Percentiles rank a stretch among this genome's conserved stretches.
These are phyloP conservation scores for Eucalyptus sideroxylon DNA, from an alignment of 345 rosid species.

Conservation along the genomic window DNA sequence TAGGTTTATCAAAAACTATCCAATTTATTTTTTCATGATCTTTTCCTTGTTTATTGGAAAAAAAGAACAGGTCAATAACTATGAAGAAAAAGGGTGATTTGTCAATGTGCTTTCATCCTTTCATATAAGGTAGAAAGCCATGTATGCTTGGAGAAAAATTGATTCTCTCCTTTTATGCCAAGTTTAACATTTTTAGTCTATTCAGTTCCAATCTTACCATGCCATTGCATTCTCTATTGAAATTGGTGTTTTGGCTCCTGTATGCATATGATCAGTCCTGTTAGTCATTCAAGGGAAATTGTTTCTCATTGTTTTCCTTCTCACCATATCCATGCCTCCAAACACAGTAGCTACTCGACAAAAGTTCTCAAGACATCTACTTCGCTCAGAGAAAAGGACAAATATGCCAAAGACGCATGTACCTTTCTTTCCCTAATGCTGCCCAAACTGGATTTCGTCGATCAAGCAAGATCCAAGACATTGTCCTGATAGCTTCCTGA, in stretches of 20 bases:
- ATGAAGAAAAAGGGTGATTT: background rate
- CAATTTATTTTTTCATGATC: background rate
- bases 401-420: background rate
- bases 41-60: background rate
- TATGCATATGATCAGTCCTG: background rate
- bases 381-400: background rate
- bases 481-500: conserved; percentile 50
- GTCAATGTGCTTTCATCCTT: background rate
- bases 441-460: conserved; percentile 32
- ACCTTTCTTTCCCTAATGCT: conserved; percentile 56
- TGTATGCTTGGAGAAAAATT: too few relatives aligned
- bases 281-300: background rate
- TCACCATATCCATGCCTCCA: background rate
- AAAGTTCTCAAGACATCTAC: background rate
- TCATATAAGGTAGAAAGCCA: too few relatives aligned
- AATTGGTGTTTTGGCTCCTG: background rate
- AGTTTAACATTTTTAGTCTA: background rate
- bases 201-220: background rate
- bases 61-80: background rate
- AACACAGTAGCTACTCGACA: background rate
- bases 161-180: too few relatives aligned
- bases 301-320: background rate
- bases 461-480: conserved; percentile 20
- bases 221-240: background rate
- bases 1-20: background rate